Percentiles rank a stretch among this genome's conserved stretches.
Evolutionary conservation across 2,329 filamentous ascomycete species (phyloP).

Genomic region (Cadophora sp.): DNA sequence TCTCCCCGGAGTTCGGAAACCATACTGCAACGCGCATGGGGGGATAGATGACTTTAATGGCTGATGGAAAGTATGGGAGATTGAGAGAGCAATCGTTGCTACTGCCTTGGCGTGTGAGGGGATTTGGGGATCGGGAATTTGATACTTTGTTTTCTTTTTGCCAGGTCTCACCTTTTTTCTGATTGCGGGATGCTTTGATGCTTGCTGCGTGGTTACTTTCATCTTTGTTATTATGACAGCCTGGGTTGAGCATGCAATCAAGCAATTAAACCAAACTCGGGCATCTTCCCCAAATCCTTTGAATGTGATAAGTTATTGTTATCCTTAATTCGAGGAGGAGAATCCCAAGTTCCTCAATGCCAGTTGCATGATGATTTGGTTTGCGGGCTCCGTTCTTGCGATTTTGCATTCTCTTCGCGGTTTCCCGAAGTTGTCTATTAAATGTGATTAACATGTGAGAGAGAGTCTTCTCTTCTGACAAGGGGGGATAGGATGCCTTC

Average conservation of each 20-base stretch:
- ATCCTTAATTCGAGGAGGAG: neutral
- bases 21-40: conserved; percentile 36
- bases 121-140: conserved; percentile 35
- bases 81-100: conserved; percentile 34
- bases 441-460: too few relatives aligned
- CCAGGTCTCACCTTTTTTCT: conserved; percentile 29
- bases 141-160: conserved; percentile 34
- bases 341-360: too few relatives aligned
- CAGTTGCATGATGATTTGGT: too few relatives aligned
- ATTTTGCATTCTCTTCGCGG: too few relatives aligned
- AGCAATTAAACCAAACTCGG: conserved; percentile 75
- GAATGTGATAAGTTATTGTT: neutral
- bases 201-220: conserved; percentile 35
- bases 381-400: too few relatives aligned
- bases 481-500: too few relatives aligned
- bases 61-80: conserved; percentile 36
- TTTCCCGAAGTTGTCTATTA: too few relatives aligned
- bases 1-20: conserved; percentile 29
- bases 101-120: conserved; percentile 38
- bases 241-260: conserved; percentile 35
- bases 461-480: too few relatives aligned
- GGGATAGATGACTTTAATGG: conserved; percentile 44
- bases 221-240: conserved; percentile 34
- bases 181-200: conserved; percentile 28
- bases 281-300: neutral